These are phyloP conservation scores for Naegleria fowleri DNA, from an alignment of 208 protist species.

Conservation along the genomic window DNA sequence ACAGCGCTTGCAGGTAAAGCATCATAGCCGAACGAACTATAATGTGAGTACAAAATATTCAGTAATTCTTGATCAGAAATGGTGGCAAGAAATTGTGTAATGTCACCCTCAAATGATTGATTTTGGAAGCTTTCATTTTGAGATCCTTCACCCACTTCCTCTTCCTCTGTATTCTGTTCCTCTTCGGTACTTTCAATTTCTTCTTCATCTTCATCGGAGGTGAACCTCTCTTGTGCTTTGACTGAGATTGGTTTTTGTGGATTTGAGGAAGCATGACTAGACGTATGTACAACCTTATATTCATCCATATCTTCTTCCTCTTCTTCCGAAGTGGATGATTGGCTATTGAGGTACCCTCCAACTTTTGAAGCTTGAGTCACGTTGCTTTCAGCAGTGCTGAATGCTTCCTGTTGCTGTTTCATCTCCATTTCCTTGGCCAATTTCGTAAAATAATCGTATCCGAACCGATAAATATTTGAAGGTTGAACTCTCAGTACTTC, in stretches of 20 bases:
- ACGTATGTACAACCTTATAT: background rate
- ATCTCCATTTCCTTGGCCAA: constrained; percentile 1
- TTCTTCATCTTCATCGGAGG: background rate
- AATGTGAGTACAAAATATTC: background rate
- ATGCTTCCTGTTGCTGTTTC: background rate
- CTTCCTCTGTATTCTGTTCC: background rate
- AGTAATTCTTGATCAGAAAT: background rate
- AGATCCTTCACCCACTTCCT: background rate
- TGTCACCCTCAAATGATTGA: background rate
- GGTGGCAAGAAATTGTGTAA: background rate
- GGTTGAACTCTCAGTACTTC: constrained; percentile 83
- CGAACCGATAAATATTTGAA: constrained; percentile 76
- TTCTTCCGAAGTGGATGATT: background rate
- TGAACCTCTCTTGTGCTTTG: background rate
- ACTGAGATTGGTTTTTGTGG: background rate
- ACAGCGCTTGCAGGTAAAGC: background rate
- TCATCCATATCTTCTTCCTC: background rate
- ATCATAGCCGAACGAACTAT: background rate
- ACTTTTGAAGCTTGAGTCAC: background rate
- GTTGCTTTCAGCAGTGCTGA: background rate
- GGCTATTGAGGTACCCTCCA: background rate
- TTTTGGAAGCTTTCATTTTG: background rate
- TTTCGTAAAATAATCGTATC: constrained; percentile 72
- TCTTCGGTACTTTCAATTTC: background rate
- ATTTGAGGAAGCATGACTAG: background rate